These are phyloP conservation scores for Chlorella sorokiniana DNA, from an alignment of 139 green algal species.

Conservation along the genomic window DNA sequence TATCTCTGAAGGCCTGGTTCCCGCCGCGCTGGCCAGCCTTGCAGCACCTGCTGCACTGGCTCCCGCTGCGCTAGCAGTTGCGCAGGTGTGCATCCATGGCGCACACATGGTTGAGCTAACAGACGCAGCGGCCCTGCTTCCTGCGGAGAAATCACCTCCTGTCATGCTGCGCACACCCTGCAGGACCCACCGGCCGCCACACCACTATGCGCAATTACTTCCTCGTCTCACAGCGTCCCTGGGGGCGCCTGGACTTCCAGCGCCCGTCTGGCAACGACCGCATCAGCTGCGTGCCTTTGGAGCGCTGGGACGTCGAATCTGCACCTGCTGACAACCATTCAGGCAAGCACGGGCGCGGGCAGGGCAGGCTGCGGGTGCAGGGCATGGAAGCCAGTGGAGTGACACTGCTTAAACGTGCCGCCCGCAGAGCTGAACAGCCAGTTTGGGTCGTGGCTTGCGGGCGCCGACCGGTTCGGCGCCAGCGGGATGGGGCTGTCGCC, in stretches of 20 bases:
- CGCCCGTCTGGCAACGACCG: constrained; percentile 34
- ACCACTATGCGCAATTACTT: constrained; percentile 18
- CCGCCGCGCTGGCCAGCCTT: neutral
- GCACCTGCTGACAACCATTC: constrained; percentile 12
- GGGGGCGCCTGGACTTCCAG: constrained; percentile 37
- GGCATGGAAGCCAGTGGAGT: no score
- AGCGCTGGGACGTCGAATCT: constrained; percentile 58
- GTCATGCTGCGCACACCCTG: no score
- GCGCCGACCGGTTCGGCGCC: constrained; percentile 64
- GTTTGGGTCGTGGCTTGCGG: constrained; percentile 65
- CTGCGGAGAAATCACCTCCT: no score
- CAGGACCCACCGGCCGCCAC: neutral
- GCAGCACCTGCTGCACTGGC: neutral
- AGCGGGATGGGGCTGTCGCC: constrained; percentile 38
- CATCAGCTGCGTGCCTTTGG: constrained; percentile 49
- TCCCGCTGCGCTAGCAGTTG: neutral
- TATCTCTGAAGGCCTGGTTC: constrained; percentile 14
- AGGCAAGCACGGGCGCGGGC: neutral
- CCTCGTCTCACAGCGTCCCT: constrained; percentile 27
- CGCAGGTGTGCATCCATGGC: neutral
- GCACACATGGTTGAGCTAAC: neutral
- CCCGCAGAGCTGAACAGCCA: constrained; percentile 46
- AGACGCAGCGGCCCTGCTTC: neutral
- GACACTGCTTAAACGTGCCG: neutral
- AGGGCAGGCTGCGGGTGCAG: no score